phyloP scores from a whole-genome alignment of 805 yeast species.

The Suhomyces prunicola region DNA sequence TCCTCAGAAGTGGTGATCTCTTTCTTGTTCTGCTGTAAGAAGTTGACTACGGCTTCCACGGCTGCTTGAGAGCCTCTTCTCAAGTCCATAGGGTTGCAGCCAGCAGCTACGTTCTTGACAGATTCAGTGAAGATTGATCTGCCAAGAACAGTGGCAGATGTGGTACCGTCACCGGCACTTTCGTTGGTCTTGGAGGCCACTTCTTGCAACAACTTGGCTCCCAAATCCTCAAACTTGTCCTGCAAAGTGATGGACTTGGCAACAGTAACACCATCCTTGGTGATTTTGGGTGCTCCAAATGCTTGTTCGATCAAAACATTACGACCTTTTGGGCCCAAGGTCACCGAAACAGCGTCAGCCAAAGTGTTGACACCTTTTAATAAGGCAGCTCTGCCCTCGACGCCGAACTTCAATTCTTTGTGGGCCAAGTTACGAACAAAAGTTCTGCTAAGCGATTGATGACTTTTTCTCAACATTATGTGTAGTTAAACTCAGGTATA shows the following conservation, averaged over 20 bases:
- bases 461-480: conserved; percentile 48
- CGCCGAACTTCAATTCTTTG: conserved; percentile 95
- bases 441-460: conserved; percentile 40
- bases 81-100: conserved; percentile 97
- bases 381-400: conserved; percentile 93
- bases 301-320: conserved; percentile 95
- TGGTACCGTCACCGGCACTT: conserved; percentile 98
- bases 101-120: conserved; percentile 96
- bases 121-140: conserved; percentile 93
- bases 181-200: conserved; percentile 97
- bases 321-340: conserved; percentile 97
- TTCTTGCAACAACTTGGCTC: conserved; percentile 92
- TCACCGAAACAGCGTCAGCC: conserved; percentile 95
- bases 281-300: conserved; percentile 95
- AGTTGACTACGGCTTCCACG: conserved; percentile 86
- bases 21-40: conserved; percentile 79
- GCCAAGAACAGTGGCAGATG: conserved; percentile 95
- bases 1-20: conserved; percentile 92
- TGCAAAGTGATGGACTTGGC: conserved; percentile 79
- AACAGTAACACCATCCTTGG: conserved; percentile 98
- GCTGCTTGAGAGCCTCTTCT: conserved; percentile 98
- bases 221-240: conserved; percentile 94
- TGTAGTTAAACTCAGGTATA: neutral
- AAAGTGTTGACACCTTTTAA: conserved; percentile 90
- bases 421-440: conserved; percentile 58